Percentiles rank a stretch among this genome's conserved stretches.
Conservation (phyloP, 192 early-diverging fungal species). For the Borealophlyctis nickersoniae region DNA sequence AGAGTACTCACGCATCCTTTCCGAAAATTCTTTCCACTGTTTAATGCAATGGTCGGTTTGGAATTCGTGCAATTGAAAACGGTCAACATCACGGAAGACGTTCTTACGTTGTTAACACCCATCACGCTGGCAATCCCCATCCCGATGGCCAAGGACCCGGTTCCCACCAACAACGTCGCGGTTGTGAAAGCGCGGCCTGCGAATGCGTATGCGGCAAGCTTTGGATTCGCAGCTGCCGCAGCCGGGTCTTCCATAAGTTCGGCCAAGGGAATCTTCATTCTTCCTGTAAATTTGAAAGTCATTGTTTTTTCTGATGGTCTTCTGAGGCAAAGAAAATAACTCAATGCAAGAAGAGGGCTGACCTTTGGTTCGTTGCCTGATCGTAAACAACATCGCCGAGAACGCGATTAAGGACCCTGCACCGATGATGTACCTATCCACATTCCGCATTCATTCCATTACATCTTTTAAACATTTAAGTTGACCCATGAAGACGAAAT, state of each 20-base stretch:
- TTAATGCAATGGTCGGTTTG: too few species aligned
- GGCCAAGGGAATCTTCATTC: conserved; percentile 26
- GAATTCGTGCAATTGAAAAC: too few species aligned
- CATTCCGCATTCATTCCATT: too few species aligned
- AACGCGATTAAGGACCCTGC: conserved; percentile 20
- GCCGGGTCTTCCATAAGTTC: conserved; percentile 26
- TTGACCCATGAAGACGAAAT: too few species aligned
- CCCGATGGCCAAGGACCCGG: conserved; percentile 28
- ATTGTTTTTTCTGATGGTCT: too few species aligned
- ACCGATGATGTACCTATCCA: conserved; percentile 32
- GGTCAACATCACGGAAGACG: too few species aligned
- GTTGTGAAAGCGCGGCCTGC: conserved; percentile 43
- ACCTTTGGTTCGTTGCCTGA: conserved; percentile 19
- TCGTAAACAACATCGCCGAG: conserved; percentile 22
- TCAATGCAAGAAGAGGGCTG: background rate
- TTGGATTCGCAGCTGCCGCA: conserved; percentile 37
- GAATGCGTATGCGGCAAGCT: conserved; percentile 43
- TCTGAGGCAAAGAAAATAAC: background rate
- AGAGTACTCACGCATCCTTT: conserved; percentile 24
- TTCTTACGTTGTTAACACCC: conserved; percentile 40
- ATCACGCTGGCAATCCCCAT: conserved; percentile 38
- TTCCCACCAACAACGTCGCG: conserved; percentile 34
- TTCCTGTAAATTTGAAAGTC: conserved; percentile 13
- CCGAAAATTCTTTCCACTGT: conserved; percentile 39
- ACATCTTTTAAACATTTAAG: too few species aligned